Evolutionary conservation across 495 filamentous ascomycete species (phyloP).

Genomic region (Penicillium ochrochloron): DNA sequence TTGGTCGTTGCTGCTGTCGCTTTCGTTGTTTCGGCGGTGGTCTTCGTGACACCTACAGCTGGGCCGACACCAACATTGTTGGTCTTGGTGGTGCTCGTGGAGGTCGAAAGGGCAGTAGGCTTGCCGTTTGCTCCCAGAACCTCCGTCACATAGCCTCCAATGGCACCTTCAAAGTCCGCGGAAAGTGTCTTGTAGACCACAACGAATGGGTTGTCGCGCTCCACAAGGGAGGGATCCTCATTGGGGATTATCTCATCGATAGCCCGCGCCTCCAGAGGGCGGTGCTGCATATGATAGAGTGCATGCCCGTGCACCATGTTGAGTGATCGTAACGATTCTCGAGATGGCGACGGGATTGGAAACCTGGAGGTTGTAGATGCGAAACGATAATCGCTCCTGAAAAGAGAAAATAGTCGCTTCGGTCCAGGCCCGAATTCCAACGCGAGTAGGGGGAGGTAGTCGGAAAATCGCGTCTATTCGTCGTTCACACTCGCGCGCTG

Average conservation of each 20-base stretch:
- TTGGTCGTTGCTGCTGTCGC: conserved; percentile 15
- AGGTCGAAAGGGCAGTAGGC: conserved; percentile 4
- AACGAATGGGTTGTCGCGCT: conserved; percentile 24
- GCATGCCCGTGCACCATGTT: conserved; percentile 38
- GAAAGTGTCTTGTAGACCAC: conserved; percentile 27
- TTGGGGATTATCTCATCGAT: conserved; percentile 14
- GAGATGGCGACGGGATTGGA: not conserved
- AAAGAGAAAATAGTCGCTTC: conserved; percentile 14
- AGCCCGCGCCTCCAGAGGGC: conserved; percentile 25
- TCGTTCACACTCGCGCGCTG: conserved; percentile 23
- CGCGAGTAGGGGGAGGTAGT: conserved; percentile 20
- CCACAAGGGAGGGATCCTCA: conserved; percentile 16
- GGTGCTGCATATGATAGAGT: conserved; percentile 30
- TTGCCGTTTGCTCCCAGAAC: conserved; percentile 1
- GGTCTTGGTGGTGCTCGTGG: conserved; percentile 9
- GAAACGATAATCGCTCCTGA: conserved; percentile 18
- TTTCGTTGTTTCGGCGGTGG: conserved; percentile 12
- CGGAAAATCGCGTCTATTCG: conserved; percentile 24
- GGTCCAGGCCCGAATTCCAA: conserved; percentile 28
- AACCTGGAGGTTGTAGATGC: not conserved
- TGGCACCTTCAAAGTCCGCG: conserved; percentile 18
- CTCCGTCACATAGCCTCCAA: conserved; percentile 21
- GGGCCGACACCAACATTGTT: conserved; percentile 26
- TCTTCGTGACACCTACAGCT: conserved; percentile 25
- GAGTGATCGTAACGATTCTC: conserved; percentile 1